phyloP scores from a whole-genome alignment of 164 flowering plant species.

The Vitis riparia region DNA sequence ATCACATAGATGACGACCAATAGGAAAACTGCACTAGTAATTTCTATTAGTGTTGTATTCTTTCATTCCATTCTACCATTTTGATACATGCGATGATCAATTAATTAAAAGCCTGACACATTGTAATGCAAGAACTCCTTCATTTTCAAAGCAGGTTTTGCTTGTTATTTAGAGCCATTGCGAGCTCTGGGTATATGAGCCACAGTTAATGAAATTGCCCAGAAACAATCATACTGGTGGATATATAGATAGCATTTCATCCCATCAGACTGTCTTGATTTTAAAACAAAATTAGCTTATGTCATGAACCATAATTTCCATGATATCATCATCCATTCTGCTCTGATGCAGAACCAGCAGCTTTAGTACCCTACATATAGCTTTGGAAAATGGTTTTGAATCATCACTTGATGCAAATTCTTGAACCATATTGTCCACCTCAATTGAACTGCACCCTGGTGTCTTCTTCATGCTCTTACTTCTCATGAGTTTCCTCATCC shows the following conservation, averaged over 20 bases:
- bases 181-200: no score
- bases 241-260: no score
- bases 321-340: neutral
- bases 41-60: no score
- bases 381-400: slow-evolving; percentile 38
- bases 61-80: slow-evolving; percentile 14
- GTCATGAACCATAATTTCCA: neutral
- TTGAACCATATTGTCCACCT: slow-evolving; percentile 38
- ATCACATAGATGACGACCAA: no score
- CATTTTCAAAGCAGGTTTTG: no score
- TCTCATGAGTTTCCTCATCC: slow-evolving; percentile 47
- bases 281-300: neutral
- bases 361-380: slow-evolving; percentile 32
- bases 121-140: no score
- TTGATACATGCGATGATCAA: no score
- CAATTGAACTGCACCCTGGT: slow-evolving; percentile 54
- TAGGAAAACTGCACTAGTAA: no score
- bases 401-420: slow-evolving; percentile 49
- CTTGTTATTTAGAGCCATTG: no score
- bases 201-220: no score
- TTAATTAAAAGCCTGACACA: no score
- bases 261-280: neutral
- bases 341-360: slow-evolving; percentile 33
- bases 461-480: slow-evolving; percentile 44
- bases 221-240: no score